A percentile compares a stretch with the other conserved stretches of the same genome.
Conservation (phyloP, 1,284 basidiomycete genomes). For the Tremellales sp. region DNA sequence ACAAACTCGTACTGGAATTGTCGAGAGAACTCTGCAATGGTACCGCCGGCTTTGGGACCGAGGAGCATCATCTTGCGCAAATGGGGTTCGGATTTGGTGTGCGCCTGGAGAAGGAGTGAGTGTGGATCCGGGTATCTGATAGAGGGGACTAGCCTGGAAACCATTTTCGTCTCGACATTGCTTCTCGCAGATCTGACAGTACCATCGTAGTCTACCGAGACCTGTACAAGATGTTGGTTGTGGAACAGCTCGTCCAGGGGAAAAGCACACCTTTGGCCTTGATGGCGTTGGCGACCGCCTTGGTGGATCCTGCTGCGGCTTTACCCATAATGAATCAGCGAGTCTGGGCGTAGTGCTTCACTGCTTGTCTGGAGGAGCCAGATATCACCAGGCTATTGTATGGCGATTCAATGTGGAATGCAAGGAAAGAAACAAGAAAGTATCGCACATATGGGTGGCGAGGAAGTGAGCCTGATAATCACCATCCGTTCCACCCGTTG, state of each 20-base stretch:
- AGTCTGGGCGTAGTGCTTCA: too few relatives aligned
- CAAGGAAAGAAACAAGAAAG: neutral
- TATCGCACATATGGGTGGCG: neutral
- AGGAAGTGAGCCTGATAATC: neutral
- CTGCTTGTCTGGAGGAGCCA: too few relatives aligned
- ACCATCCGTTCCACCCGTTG: neutral
- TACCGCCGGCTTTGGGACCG: slow-evolving; percentile 83
- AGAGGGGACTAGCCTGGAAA: slow-evolving; percentile 60
- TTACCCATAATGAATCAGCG: slow-evolving; percentile 42
- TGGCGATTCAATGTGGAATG: too few relatives aligned
- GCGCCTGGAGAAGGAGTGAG: slow-evolving; percentile 24
- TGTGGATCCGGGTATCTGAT: slow-evolving; percentile 43
- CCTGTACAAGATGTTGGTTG: slow-evolving; percentile 40
- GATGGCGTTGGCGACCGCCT: slow-evolving; percentile 90
- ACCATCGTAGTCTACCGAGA: slow-evolving; percentile 87
- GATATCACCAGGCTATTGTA: too few relatives aligned
- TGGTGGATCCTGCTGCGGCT: slow-evolving; percentile 74
- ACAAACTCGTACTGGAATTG: slow-evolving; percentile 94
- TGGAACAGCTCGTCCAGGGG: slow-evolving; percentile 1
- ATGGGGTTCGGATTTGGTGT: slow-evolving; percentile 54
- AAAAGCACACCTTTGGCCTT: slow-evolving; percentile 71
- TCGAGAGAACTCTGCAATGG: slow-evolving; percentile 84
- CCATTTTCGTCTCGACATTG: slow-evolving; percentile 96
- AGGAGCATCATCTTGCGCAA: slow-evolving; percentile 94
- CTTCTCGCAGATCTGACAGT: slow-evolving; percentile 94